A percentile compares a stretch with the other conserved stretches of the same genome.
Evolutionary conservation across 495 filamentous ascomycete genomes (phyloP).

Genomic region (Podospora pseudocomata): DNA sequence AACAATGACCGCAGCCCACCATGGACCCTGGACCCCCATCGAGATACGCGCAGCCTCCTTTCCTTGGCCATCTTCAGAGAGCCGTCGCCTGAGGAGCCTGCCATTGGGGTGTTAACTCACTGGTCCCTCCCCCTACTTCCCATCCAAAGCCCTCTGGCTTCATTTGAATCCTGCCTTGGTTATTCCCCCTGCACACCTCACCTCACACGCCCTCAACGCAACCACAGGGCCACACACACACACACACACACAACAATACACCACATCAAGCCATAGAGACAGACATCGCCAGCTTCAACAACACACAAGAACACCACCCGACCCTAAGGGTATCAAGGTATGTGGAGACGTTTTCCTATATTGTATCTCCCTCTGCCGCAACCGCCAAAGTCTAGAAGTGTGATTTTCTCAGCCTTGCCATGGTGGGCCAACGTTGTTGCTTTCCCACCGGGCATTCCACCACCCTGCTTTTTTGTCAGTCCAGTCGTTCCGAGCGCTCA

Average conservation of each 20-base stretch:
- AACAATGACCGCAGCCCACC: slow-evolving; percentile 6
- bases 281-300: neutral
- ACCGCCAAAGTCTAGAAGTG: too few species aligned
- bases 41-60: neutral
- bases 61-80: neutral
- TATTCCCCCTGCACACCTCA: neutral
- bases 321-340: neutral
- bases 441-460: neutral
- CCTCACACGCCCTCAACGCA: neutral
- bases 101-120: neutral
- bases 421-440: neutral
- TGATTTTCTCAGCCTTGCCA: neutral
- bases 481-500: neutral
- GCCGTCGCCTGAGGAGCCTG: neutral
- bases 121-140: neutral
- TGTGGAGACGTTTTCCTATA: neutral
- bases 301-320: neutral
- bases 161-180: neutral
- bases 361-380: neutral
- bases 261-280: too few species aligned
- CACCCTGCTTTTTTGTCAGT: neutral
- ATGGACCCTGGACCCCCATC: slow-evolving; percentile 8
- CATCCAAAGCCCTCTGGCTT: neutral
- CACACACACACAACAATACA: neutral
- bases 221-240: neutral